These are phyloP conservation scores for Coccomyxa subellipsoidea DNA, from an alignment of 163 green algal species.

Conservation along the genomic window DNA sequence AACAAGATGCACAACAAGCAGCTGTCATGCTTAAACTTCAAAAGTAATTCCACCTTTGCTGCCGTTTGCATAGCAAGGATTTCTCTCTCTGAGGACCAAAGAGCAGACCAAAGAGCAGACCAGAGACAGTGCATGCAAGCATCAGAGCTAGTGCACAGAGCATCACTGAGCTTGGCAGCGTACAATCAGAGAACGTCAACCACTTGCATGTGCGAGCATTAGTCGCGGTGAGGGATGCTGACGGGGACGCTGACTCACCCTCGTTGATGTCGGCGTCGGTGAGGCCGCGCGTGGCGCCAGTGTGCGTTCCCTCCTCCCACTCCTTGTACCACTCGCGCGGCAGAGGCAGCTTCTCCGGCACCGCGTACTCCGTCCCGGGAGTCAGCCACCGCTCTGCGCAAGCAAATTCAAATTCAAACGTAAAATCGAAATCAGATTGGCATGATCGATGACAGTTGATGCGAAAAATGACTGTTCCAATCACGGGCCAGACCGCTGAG, in stretches of 20 bases:
- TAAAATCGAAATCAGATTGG: no score
- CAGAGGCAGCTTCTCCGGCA: conserved; percentile 17
- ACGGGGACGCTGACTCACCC: neutral
- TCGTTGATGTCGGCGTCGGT: neutral
- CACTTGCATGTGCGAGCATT: neutral
- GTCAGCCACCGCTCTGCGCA: conserved; percentile 26
- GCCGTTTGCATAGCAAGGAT: neutral
- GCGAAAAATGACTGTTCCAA: no score
- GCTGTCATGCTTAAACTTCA: neutral
- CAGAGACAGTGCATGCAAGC: no score
- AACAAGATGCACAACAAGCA: neutral
- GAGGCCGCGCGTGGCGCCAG: neutral
- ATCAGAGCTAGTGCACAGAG: no score
- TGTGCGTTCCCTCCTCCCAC: conserved; percentile 5
- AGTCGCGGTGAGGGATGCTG: neutral
- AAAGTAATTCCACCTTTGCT: no score
- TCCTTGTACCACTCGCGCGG: conserved; percentile 15
- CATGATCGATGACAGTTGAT: no score
- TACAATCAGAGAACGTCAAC: neutral
- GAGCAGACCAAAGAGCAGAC: no score
- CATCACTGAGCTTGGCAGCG: neutral
- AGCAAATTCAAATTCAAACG: neutral
- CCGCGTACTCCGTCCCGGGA: conserved; percentile 22
- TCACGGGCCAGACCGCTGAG: no score
- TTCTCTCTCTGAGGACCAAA: no score